Base-by-base conservation (phyloP, 257 asterid genomes). In the Verbena officinalis region DNA sequence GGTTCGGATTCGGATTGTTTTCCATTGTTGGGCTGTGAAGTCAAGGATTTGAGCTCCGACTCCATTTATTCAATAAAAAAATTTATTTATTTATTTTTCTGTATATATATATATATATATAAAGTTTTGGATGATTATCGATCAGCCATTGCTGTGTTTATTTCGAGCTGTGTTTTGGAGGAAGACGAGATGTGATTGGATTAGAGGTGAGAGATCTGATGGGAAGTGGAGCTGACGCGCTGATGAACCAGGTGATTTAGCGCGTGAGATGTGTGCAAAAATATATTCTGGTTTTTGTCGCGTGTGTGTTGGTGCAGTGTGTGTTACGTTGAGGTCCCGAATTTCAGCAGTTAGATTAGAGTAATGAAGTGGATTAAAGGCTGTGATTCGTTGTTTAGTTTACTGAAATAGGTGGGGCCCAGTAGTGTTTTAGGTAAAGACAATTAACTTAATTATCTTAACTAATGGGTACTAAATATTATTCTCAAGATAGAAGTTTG, bases 21-120 rank as follows among this genome's bases (percentile, higher is more conserved):
- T 4, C 10, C 40, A 9, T 4, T 4, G 52, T 59, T n/a, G 53
- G 79, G 30, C 59, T 71, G 64, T 30, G 84, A 78, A 55, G 76
- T 69, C 21, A 70, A 67, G 65, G 74, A 61, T 79, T 81, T 81
- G 27, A 89, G 96, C 78, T 86, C 93, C 43, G 88, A 61, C 72
- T 81, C 95, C 96, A 89, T 89, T 24, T 21, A 11, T 45, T 34
- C 13, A 40, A n/a, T 36, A 1, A 3, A 50, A 12, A 16, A 34
- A 50, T 38, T 0, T 40, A 7, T 45, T 36, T 54, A 23, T n/a
- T 20, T 22, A 16, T 10, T 38, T 40, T 15, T 19, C 21, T 13
- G 20, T 16, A 11, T 12, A 16, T 27, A 40, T 10, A 8, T 3
- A 4, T 36, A 7, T 36, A 9, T 36, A 36, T 9, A 36, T 3